Percentiles rank a stretch among this genome's conserved stretches.
These are phyloP conservation scores for Penicillium chermesinum DNA, from an alignment of 495 filamentous ascomycete genomes.

Conservation along the genomic window DNA sequence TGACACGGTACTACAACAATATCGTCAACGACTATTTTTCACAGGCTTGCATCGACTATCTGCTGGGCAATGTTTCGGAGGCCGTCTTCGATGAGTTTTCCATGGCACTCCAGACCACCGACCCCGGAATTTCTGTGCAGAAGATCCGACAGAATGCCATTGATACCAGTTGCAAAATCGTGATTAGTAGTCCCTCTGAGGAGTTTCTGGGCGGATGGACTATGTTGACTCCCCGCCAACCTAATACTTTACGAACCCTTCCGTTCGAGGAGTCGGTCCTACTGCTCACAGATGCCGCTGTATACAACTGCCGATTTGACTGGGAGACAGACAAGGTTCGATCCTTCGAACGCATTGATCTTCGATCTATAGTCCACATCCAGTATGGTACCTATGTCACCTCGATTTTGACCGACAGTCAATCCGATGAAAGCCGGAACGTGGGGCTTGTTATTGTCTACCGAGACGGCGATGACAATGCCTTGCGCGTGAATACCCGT, in stretches of 20 bases:
- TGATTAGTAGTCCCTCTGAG: constrained; percentile 75
- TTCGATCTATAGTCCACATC: constrained; percentile 64
- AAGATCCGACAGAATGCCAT: constrained; percentile 85
- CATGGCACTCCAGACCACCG: constrained; percentile 76
- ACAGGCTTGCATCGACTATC: constrained; percentile 87
- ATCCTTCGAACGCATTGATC: constrained; percentile 80
- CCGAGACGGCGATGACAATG: constrained; percentile 55
- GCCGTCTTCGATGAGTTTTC: constrained; percentile 89
- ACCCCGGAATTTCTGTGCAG: constrained; percentile 78
- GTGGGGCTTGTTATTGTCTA: constrained; percentile 79
- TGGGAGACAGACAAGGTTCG: constrained; percentile 89
- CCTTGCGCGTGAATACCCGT: constrained; percentile 77
- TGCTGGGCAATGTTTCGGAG: constrained; percentile 81
- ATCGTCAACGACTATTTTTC: constrained; percentile 96
- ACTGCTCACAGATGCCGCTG: constrained; percentile 73
- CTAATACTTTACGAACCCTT: constrained; percentile 56
- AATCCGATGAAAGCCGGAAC: constrained; percentile 71
- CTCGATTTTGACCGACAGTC: constrained; percentile 66
- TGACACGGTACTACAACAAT: constrained; percentile 64
- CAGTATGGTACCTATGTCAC: constrained; percentile 84
- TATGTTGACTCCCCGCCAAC: constrained; percentile 61
- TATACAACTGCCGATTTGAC: constrained; percentile 87
- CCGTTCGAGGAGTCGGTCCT: constrained; percentile 83
- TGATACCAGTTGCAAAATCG: constrained; percentile 76
- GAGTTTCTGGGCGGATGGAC: constrained; percentile 84